These are phyloP conservation scores for Plasmodium coatneyi DNA, from an alignment of 169 alveolate genomes.

Conservation along the genomic window DNA sequence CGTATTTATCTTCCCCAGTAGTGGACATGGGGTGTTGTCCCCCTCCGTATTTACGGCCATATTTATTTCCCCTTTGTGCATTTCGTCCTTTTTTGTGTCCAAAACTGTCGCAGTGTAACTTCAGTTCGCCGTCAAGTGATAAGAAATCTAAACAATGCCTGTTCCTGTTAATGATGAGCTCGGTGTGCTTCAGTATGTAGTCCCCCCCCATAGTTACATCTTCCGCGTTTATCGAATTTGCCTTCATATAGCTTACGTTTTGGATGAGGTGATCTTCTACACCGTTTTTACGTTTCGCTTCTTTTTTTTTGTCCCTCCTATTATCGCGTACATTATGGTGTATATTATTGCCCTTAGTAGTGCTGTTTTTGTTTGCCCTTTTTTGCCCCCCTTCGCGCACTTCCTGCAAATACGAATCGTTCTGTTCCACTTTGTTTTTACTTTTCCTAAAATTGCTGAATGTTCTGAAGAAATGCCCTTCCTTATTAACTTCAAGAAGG, in stretches of 20 bases:
- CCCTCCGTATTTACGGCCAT: neutral
- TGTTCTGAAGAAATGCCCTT: neutral
- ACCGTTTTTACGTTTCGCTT: neutral
- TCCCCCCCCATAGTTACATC: constrained; percentile 3
- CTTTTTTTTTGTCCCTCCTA: neutral
- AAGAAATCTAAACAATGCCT: constrained; percentile 25
- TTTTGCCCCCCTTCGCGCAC: neutral
- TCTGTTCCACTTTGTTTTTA: neutral
- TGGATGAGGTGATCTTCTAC: constrained; percentile 19
- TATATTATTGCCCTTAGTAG: neutral
- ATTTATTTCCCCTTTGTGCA: neutral
- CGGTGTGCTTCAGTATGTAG: constrained; percentile 5
- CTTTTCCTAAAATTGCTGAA: neutral
- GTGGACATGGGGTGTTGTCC: neutral
- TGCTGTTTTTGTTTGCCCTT: neutral
- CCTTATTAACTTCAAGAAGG: neutral
- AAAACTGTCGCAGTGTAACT: neutral
- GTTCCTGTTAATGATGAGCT: constrained; percentile 10
- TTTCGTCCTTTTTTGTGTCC: neutral
- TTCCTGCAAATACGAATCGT: neutral
- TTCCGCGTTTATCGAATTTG: constrained; percentile 15
- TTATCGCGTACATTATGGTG: neutral
- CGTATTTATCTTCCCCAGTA: constrained; percentile 22
- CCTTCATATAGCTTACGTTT: constrained; percentile 10
- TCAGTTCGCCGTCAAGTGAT: neutral